These are phyloP conservation scores for Neoascochyta sp. DNA, from an alignment of 2,329 filamentous ascomycete species.

Conservation along the genomic window DNA sequence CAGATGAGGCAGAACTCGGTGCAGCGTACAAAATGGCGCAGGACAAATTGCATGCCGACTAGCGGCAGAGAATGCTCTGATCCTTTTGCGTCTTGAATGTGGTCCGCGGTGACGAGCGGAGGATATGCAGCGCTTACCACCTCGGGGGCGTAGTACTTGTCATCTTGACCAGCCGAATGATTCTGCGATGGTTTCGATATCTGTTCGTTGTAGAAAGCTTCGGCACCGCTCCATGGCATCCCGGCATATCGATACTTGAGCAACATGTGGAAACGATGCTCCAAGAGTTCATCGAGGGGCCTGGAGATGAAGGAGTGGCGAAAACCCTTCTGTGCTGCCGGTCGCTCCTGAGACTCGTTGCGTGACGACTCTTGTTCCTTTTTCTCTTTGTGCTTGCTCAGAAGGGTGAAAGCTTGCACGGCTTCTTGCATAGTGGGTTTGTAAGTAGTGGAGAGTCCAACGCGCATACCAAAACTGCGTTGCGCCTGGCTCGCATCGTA, in stretches of 20 bases:
- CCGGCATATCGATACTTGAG: conserved; percentile 56
- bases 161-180: conserved; percentile 32
- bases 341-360: conserved; percentile 13
- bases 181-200: conserved; percentile 31
- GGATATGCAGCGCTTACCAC: conserved; percentile 39
- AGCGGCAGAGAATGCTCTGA: conserved; percentile 53
- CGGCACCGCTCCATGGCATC: conserved; percentile 66
- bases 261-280: conserved; percentile 60
- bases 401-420: conserved; percentile 49
- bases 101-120: conserved; percentile 49
- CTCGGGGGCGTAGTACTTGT: conserved; percentile 40
- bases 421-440: conserved; percentile 63
- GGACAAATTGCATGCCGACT: conserved; percentile 67
- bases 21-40: conserved; percentile 74
- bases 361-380: conserved; percentile 19
- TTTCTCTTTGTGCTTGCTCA: conserved; percentile 32
- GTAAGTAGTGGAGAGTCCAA: conserved; percentile 68
- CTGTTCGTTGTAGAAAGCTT: conserved; percentile 52
- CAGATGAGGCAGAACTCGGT: conserved; percentile 87
- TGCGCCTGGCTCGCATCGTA: conserved; percentile 38
- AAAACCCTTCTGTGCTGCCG: conserved; percentile 37
- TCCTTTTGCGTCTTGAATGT: conserved; percentile 39
- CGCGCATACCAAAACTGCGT: conserved; percentile 54
- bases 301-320: conserved; percentile 66
- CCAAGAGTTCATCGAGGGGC: conserved; percentile 66